Conservation (phyloP, 2,329 filamentous ascomycete genomes). For the Ceratocystis eucalypticola region DNA sequence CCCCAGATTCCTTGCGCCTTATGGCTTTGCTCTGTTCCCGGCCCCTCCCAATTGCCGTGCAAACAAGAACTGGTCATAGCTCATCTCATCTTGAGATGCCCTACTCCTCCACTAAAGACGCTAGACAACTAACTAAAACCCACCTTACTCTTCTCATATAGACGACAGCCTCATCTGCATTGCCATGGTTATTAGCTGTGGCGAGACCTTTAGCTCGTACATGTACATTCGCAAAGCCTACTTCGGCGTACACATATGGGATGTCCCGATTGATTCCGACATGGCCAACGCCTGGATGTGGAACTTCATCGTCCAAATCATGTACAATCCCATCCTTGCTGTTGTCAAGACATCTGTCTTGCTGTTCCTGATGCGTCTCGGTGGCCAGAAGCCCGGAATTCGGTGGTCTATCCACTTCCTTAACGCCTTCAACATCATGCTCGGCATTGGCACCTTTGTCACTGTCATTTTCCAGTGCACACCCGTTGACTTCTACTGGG, state of each 20-base stretch:
- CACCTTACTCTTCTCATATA: conserved; percentile 9
- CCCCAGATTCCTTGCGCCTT: background rate
- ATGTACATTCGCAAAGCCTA: conserved; percentile 26
- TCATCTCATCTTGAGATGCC: background rate
- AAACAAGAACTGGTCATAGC: background rate
- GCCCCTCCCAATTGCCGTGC: background rate
- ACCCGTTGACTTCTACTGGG: conserved; percentile 28
- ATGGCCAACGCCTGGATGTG: conserved; percentile 23
- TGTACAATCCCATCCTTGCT: conserved; percentile 35
- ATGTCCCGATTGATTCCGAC: conserved; percentile 19
- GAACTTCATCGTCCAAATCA: conserved; percentile 29
- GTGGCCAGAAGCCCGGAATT: conserved; percentile 27
- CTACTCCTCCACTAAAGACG: background rate
- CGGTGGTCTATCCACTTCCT: conserved; percentile 24
- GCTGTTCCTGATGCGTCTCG: conserved; percentile 33
- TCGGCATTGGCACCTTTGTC: conserved; percentile 29
- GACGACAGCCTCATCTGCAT: conserved; percentile 24
- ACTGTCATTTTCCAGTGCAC: conserved; percentile 30
- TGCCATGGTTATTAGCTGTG: conserved; percentile 21
- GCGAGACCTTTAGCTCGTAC: conserved; percentile 19
- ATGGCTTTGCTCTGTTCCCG: background rate
- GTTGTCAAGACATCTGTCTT: conserved; percentile 34
- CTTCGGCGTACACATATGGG: conserved; percentile 23
- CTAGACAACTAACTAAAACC: background rate
- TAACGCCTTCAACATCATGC: conserved; percentile 27